phyloP scores from a whole-genome alignment of 2,329 filamentous ascomycete genomes.

The Colletotrichum ledebouriae region DNA sequence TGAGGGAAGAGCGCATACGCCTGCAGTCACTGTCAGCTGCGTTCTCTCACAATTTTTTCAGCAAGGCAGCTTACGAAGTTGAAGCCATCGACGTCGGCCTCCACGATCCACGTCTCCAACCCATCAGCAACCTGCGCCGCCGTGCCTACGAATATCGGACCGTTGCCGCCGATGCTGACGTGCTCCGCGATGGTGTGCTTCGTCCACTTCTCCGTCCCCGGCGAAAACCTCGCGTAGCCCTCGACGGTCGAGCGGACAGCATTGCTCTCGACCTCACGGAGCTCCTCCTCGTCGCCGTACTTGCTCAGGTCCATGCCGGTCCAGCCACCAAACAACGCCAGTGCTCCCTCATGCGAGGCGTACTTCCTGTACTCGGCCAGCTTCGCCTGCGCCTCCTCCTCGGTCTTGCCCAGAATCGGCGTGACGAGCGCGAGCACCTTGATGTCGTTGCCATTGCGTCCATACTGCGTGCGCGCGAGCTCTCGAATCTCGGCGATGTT shows the following conservation, averaged over 20 bases:
- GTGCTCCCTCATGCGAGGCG: constrained; percentile 72
- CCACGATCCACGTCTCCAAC: constrained; percentile 75
- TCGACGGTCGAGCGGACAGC: constrained; percentile 71
- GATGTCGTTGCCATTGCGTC: constrained; percentile 71
- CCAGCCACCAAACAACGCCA: constrained; percentile 81
- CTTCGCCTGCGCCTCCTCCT: constrained; percentile 76
- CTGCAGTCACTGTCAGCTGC: constrained; percentile 45
- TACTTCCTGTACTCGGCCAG: constrained; percentile 72
- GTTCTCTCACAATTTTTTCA: not conserved
- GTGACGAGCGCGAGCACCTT: constrained; percentile 78
- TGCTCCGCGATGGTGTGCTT: constrained; percentile 78
- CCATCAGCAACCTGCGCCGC: constrained; percentile 74
- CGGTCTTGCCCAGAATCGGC: constrained; percentile 73
- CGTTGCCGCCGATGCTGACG: constrained; percentile 76
- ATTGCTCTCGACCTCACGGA: constrained; percentile 73
- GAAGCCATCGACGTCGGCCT: constrained; percentile 81
- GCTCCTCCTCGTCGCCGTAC: constrained; percentile 75
- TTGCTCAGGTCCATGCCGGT: constrained; percentile 70
- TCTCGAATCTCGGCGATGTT: constrained; percentile 74
- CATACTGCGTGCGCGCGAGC: constrained; percentile 64
- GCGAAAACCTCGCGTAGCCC: constrained; percentile 67
- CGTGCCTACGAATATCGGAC: constrained; percentile 74
- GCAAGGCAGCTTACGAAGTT: constrained; percentile 68
- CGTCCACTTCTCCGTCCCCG: constrained; percentile 76
- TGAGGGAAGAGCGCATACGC: constrained; percentile 77